Conservation (phyloP, 225 moss, liverwort and hornwort genomes). For the Physcomitrium patens region DNA sequence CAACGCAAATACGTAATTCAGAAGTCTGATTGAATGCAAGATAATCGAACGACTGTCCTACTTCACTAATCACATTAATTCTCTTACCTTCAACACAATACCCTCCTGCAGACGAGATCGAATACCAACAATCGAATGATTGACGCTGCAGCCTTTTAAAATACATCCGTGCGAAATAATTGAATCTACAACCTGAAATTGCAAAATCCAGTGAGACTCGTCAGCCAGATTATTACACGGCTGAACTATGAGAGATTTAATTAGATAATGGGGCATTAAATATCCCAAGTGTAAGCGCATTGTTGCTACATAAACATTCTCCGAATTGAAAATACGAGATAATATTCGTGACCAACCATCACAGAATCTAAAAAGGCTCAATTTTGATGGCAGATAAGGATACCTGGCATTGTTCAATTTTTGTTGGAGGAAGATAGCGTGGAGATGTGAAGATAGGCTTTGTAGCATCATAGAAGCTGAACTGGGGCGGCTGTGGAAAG, state of each 20-base stretch:
- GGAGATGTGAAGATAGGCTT: constrained; percentile 91
- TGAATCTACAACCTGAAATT: constrained; percentile 64
- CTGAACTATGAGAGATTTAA: not conserved
- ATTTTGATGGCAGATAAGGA: not conserved
- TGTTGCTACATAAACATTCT: not conserved
- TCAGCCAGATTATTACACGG: not conserved
- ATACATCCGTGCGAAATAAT: constrained; percentile 91
- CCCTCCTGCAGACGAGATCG: constrained; percentile 82
- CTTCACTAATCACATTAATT: constrained; percentile 5
- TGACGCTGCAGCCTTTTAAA: constrained; percentile 68
- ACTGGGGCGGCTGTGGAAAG: constrained; percentile 69
- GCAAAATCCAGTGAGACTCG: constrained; percentile 4
- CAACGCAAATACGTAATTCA: no score
- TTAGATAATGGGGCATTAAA: not conserved
- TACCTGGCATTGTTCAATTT: constrained; percentile 77
- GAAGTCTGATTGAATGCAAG: not conserved
- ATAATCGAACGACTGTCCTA: not conserved
- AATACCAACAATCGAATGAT: constrained; percentile 79
- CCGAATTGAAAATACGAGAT: not conserved
- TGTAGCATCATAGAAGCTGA: constrained; percentile 80
- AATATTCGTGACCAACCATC: no score
- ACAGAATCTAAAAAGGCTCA: not conserved
- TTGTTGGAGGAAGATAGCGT: constrained; percentile 81
- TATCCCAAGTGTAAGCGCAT: not conserved
- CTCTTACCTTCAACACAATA: constrained; percentile 57